phyloP scores from a whole-genome alignment of 441 rosid genomes.

The Erodium trifolium region DNA sequence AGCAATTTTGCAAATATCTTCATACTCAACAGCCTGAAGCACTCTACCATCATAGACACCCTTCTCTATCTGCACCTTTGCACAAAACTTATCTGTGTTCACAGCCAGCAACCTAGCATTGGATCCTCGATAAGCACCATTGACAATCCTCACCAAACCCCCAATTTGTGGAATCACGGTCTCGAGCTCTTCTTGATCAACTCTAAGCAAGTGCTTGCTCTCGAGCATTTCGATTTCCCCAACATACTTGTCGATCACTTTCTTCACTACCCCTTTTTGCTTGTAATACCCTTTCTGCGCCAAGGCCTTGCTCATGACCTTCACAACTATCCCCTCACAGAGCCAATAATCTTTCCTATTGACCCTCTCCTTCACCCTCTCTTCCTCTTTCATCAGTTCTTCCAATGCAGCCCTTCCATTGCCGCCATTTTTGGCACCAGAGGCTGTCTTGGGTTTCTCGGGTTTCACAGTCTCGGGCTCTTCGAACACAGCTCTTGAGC shows the following conservation, averaged over 20 bases:
- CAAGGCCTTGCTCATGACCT: conserved; percentile 81
- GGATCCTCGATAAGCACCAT: conserved; percentile 80
- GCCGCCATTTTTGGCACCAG: conserved; percentile 25
- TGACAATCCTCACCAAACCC: conserved; percentile 65
- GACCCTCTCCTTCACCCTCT: conserved; percentile 63
- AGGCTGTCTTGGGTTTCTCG: conserved; percentile 28
- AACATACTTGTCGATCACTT: conserved; percentile 74
- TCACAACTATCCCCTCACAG: conserved; percentile 70
- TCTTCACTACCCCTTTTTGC: conserved; percentile 74
- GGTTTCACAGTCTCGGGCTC: conserved; percentile 40
- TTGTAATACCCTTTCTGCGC: conserved; percentile 78
- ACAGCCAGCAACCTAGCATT: conserved; percentile 66
- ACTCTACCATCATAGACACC: conserved; percentile 85
- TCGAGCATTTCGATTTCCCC: conserved; percentile 85
- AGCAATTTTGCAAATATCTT: conserved; percentile 78
- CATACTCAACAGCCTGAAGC: conserved; percentile 74
- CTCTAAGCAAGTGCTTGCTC: conserved; percentile 65
- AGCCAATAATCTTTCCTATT: conserved; percentile 90
- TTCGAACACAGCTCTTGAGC: conserved; percentile 47
- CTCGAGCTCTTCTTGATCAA: conserved; percentile 94
- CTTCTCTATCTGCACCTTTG: conserved; percentile 80
- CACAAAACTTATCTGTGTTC: conserved; percentile 78
- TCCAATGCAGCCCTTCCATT: conserved; percentile 47
- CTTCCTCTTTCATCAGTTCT: conserved; percentile 90
- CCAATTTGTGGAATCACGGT: conserved; percentile 87